Evolutionary conservation across 2,329 filamentous ascomycete genomes (phyloP), one percentile per base, ranked within the genome.

Genomic region (Epicoccum nigrum): DNA sequence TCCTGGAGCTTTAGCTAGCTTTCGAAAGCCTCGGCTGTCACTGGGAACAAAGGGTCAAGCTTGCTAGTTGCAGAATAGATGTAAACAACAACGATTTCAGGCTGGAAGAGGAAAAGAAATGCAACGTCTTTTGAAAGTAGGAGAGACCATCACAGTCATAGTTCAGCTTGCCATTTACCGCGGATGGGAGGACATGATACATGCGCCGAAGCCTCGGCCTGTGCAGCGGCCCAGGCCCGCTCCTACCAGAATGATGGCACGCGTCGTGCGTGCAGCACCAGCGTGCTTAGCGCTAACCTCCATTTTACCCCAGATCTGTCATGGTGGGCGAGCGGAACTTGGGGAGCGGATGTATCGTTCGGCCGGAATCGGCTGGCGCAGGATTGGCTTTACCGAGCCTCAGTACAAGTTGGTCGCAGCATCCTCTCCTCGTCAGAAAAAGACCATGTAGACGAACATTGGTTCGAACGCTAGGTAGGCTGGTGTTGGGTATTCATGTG

Each of bases 321-420:
- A 50, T 59, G 47, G 65, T 69, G 69, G 68, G 56, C 68, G 68
- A 72, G 61, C 69, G 69, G 69, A 72, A 65, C 59, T 51, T 61
- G 56, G 46, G 39, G 33, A 50, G 41, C 37, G 43, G 54, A 58
- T 54, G 52, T 58, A 50, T 61, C 58, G 58, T 62, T 65, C 63
- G 66, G 67, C 60, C 55, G 60, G 59, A 31, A 63, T 67, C 67
- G 65, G 68, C 62, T 68, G 58, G 31, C n/a, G 15, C 28, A 47
- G 43, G 43, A 47, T 39, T 39, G 33, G 27, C 43, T 52, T 52
- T 38, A 38, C 49, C 44, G 49, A 52, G 44, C 33, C 47, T 35
- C 44, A 27, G 32, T 38, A 38, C 32, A 31, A 25, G 15, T 28
- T n/a, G 31, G 21, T 23, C 20, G 7, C 39, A 42, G 17, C 15